Evolutionary conservation across 1,139 yeast genomes (phyloP).

Genomic region (Meyerozyma elateridarum): DNA sequence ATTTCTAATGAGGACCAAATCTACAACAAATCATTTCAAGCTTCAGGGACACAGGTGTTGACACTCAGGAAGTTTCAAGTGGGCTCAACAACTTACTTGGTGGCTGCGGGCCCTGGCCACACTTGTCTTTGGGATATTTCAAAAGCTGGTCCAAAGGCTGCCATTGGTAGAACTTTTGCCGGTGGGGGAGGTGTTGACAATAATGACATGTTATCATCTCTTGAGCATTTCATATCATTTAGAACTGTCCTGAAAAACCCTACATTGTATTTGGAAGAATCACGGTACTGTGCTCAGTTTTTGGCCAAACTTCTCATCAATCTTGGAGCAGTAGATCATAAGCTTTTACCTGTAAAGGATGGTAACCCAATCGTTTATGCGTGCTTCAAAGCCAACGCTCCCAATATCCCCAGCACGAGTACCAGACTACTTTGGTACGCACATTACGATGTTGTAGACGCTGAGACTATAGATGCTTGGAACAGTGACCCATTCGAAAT

Average conservation of each 20-base stretch:
- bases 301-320: constrained; percentile 57
- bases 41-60: constrained; percentile 19
- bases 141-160: constrained; percentile 13
- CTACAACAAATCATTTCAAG: constrained; percentile 12
- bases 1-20: constrained; percentile 18
- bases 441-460: constrained; percentile 89
- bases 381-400: constrained; percentile 46
- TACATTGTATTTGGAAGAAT: constrained; percentile 63
- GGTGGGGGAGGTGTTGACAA: constrained; percentile 39
- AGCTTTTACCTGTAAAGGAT: constrained; percentile 64
- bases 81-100: constrained; percentile 20
- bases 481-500: constrained; percentile 70
- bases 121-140: constrained; percentile 36
- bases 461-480: constrained; percentile 53
- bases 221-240: constrained; percentile 59
- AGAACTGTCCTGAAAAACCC: constrained; percentile 77
- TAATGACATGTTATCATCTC: constrained; percentile 59
- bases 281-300: constrained; percentile 82
- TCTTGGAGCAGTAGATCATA: constrained; percentile 69
- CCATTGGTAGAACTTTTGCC: constrained; percentile 3
- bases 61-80: constrained; percentile 26
- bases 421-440: constrained; percentile 79
- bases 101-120: constrained; percentile 37
- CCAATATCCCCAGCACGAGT: constrained; percentile 8
- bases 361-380: constrained; percentile 86